phyloP scores from a whole-genome alignment of 495 filamentous ascomycete genomes.

The Penicillium parvum region DNA sequence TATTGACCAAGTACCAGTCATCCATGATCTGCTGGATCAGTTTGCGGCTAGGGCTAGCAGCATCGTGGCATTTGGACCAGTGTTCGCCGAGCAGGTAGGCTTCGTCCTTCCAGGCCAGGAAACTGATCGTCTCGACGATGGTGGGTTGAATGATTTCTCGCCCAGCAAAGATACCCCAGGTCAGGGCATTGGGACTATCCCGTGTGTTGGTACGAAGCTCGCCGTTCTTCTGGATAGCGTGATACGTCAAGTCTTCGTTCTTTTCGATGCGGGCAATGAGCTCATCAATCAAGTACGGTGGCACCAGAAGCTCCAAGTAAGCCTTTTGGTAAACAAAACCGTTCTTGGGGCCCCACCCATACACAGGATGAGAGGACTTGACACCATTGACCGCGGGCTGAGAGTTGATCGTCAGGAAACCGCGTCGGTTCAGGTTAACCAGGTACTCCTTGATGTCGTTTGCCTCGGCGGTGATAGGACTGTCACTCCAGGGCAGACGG shows the following conservation, averaged over 20 bases:
- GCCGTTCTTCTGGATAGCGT: constrained; percentile 78
- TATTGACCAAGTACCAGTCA: constrained; percentile 90
- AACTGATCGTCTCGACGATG: constrained; percentile 97
- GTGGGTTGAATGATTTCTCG: constrained; percentile 99
- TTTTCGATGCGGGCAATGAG: constrained; percentile 74
- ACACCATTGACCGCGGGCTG: constrained; percentile 94
- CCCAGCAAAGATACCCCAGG: constrained; percentile 98
- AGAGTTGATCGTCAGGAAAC: constrained; percentile 94
- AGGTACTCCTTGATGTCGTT: constrained; percentile 70
- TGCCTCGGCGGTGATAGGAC: constrained; percentile 76
- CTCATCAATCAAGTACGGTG: constrained; percentile 71
- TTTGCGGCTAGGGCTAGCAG: constrained; percentile 71
- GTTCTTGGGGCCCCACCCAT: constrained; percentile 92
- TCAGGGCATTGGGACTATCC: constrained; percentile 88
- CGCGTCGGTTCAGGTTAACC: constrained; percentile 75
- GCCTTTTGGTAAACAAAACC: constrained; percentile 99
- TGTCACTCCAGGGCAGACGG: constrained; percentile 91
- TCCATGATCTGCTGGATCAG: constrained; percentile 82
- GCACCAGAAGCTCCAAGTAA: constrained; percentile 87
- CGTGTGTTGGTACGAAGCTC: constrained; percentile 79
- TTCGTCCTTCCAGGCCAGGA: constrained; percentile 98
- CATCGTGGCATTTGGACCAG: constrained; percentile 87
- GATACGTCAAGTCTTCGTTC: constrained; percentile 82
- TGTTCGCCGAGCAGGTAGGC: constrained; percentile 88
- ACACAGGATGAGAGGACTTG: constrained; percentile 77